phyloP scores from a whole-genome alignment of 306 rosid species.

The Rosa multiflora region DNA sequence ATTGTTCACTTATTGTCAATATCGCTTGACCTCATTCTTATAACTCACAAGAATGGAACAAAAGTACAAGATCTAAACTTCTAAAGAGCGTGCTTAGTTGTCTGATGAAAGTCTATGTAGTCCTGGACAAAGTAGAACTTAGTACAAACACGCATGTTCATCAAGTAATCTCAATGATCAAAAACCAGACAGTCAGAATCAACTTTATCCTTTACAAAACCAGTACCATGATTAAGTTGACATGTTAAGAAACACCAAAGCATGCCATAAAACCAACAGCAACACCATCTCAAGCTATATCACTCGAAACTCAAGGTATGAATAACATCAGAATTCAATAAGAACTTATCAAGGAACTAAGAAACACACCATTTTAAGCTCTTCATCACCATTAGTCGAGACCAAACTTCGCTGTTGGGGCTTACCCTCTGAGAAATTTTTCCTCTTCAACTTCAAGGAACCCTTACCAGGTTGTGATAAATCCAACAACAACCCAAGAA shows the following conservation, averaged over 20 bases:
- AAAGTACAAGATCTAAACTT: background rate
- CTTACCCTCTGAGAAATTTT: conserved; percentile 39
- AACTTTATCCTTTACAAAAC: conserved; percentile 12
- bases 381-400: conserved; percentile 56
- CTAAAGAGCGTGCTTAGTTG: background rate
- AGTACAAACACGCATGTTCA: background rate
- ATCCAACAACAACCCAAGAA: conserved; percentile 69
- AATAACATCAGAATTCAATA: conserved; percentile 11
- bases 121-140: background rate
- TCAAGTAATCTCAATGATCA: conserved; percentile 17
- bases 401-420: conserved; percentile 38
- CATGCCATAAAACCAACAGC: background rate
- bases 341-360: conserved; percentile 13
- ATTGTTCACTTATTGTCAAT: background rate
- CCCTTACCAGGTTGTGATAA: conserved; percentile 51
- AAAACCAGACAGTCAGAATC: conserved; percentile 11
- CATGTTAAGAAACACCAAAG: conserved; percentile 1
- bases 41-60: background rate
- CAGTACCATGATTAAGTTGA: background rate
- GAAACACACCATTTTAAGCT: conserved; percentile 72
- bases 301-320: background rate
- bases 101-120: background rate
- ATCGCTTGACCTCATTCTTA: background rate
- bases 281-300: background rate
- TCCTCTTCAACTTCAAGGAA: conserved; percentile 32